Evolutionary conservation across 2,329 filamentous ascomycete genomes (phyloP).

Genomic region (Seiridium unicorne): DNA sequence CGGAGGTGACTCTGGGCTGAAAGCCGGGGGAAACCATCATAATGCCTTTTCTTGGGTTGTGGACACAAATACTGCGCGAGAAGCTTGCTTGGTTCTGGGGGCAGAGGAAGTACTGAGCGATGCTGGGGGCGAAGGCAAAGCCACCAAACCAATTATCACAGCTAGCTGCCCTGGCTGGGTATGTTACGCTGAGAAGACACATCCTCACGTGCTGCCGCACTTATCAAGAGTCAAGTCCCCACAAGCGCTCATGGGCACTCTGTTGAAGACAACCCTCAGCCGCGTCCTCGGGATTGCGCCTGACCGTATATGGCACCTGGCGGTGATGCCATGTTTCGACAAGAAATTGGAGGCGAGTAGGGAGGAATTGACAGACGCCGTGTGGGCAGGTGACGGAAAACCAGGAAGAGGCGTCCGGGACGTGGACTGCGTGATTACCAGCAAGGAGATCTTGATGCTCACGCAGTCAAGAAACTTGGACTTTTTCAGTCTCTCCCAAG

Average conservation of each 20-base stretch:
- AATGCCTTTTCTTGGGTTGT: constrained; percentile 87
- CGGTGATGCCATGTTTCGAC: constrained; percentile 98
- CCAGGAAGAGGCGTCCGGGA: constrained; percentile 68
- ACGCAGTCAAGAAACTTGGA: constrained; percentile 76
- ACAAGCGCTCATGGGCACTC: constrained; percentile 85
- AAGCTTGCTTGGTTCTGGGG: constrained; percentile 78
- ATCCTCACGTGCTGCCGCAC: constrained; percentile 88
- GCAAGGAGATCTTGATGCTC: constrained; percentile 88
- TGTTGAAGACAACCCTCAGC: constrained; percentile 84
- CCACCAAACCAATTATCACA: constrained; percentile 67
- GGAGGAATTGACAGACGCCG: constrained; percentile 80
- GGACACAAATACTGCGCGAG: constrained; percentile 81
- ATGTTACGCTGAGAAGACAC: constrained; percentile 97
- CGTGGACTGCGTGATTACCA: constrained; percentile 97
- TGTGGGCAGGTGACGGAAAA: constrained; percentile 59
- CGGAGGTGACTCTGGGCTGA: constrained; percentile 66
- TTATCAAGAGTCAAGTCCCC: constrained; percentile 90
- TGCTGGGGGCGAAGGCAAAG: constrained; percentile 17
- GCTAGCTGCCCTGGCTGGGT: constrained; percentile 97
- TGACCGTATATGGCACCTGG: constrained; percentile 86
- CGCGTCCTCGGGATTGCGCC: constrained; percentile 69
- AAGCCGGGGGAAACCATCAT: constrained; percentile 65
- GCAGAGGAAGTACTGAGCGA: constrained; percentile 65
- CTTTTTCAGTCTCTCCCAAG: constrained; percentile 69
- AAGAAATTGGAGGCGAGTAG: constrained; percentile 97